A percentile compares a stretch with the other conserved stretches of the same genome.
Conservation (phyloP, 441 rosid genomes). For the Syzygium syzygioides region DNA sequence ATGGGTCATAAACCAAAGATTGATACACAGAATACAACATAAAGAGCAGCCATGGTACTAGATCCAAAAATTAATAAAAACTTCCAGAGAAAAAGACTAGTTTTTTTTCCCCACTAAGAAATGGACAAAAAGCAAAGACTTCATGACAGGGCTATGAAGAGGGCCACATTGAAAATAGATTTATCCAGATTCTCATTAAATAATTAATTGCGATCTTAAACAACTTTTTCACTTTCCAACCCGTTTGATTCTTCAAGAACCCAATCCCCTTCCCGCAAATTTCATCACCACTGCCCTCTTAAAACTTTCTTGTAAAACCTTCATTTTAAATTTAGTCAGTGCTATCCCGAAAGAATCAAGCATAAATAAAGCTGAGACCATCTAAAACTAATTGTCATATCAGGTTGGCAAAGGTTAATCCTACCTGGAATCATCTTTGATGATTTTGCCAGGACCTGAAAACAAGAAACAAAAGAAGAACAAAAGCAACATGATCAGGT, state of each 20-base stretch:
- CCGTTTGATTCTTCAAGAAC: neutral
- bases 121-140: neutral
- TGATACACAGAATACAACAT: neutral
- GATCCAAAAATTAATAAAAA: neutral
- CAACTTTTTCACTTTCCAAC: neutral
- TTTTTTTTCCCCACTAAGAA: neutral
- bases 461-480: neutral
- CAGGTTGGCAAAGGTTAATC: neutral
- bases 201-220: neutral
- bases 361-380: neutral
- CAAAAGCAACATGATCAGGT: neutral
- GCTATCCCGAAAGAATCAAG: neutral
- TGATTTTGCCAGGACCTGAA: constrained; percentile 89
- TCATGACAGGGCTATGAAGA: neutral
- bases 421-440: constrained; percentile 97
- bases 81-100: neutral
- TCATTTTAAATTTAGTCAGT: neutral
- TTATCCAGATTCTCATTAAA: neutral
- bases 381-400: neutral
- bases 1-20: neutral
- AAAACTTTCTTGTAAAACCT: neutral
- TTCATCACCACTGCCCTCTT: neutral
- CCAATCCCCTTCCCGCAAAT: neutral
- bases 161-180: neutral
- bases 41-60: neutral